Base-by-base conservation (phyloP, 352 stramenopile species). In the Globisporangium paddicum region DNA sequence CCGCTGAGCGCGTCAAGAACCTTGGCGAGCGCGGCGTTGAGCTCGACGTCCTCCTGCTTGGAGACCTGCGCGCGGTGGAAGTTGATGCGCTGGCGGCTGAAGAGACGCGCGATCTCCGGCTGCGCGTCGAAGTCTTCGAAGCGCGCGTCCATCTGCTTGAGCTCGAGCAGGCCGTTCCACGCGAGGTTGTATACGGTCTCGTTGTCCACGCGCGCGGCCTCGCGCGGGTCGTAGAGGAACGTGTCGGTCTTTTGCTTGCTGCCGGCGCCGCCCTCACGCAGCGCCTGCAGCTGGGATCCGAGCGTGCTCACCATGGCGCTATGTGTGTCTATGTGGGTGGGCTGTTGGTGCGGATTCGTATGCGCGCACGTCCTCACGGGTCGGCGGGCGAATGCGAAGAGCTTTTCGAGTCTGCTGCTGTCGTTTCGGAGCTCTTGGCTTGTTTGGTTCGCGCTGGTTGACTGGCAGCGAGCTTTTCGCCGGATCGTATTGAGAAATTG, bases 181-280 rank as follows among this genome's bases (percentile, higher is more conserved):
- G 86, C 86, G 53, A 91, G 68, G 64, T 95, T 92, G 68, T 89
- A 95, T 9, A 93, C 67, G 9, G 80, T 93, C 68, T 93, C 83
- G 53, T 90, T 71, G 70, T 95, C 86, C 58, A 95, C 70, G 42
- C 82, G 79, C 60, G 84, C 79, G 8, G 86, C 86, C 45, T 93
- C 86, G 48, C 82, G 83, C 58, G 83, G 59, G 62, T 95, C 86
- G 56, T 95, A 92, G 32, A 95, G 73, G 68, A 95, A 95, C 47
- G 86, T 85, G 66, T 82, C 79, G 55, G 83, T 86, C 61, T 86
- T 87, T 65, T 79, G 78, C 67, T 93, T 90, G 71, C 77, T 90
- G 61, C 86, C 80, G 52, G 75, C 82, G 64, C 84, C 86, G 46
- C 67, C 70, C 62, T 92, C 80, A 51, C 86, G 82, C 40, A 95